Conservation (phyloP, 352 stramenopile genomes). For the Globisporangium yorkense region DNA sequence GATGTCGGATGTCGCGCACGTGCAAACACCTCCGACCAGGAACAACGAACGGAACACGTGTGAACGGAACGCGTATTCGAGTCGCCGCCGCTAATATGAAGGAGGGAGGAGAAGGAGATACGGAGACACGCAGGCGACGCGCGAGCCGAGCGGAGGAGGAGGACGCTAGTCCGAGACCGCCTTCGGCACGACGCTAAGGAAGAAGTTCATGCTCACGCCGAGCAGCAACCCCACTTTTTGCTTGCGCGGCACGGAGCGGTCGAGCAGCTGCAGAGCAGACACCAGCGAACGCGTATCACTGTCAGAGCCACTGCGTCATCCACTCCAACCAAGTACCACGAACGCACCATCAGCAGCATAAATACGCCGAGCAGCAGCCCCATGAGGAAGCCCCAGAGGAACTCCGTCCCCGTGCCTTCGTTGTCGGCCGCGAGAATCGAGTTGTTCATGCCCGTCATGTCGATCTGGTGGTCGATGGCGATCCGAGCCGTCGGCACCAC, state of each 20-base stretch:
- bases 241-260: slow-evolving; percentile 80
- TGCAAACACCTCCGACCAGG: too few relatives aligned
- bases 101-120: neutral
- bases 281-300: neutral
- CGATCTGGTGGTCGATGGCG: slow-evolving; percentile 78
- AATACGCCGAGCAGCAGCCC: slow-evolving; percentile 83
- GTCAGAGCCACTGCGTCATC: neutral
- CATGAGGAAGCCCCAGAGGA: slow-evolving; percentile 87
- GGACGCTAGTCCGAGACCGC: slow-evolving; percentile 49
- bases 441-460: slow-evolving; percentile 79
- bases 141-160: neutral
- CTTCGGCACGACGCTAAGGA: slow-evolving; percentile 82
- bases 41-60: neutral
- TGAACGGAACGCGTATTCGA: neutral
- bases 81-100: slow-evolving; percentile 1
- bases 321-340: neutral
- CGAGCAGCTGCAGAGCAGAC: slow-evolving; percentile 48
- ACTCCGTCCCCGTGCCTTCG: slow-evolving; percentile 84
- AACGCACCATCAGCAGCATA: slow-evolving; percentile 84
- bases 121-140: neutral
- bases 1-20: too few relatives aligned
- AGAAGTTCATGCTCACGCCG: slow-evolving; percentile 87
- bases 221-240: slow-evolving; percentile 83
- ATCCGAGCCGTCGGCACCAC: slow-evolving; percentile 64
- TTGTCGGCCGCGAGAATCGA: slow-evolving; percentile 83